Evolutionary conservation across 106 monocot genomes (phyloP), one percentile per base, ranked within the genome.

Genomic region (Xerophyta viscosa): DNA sequence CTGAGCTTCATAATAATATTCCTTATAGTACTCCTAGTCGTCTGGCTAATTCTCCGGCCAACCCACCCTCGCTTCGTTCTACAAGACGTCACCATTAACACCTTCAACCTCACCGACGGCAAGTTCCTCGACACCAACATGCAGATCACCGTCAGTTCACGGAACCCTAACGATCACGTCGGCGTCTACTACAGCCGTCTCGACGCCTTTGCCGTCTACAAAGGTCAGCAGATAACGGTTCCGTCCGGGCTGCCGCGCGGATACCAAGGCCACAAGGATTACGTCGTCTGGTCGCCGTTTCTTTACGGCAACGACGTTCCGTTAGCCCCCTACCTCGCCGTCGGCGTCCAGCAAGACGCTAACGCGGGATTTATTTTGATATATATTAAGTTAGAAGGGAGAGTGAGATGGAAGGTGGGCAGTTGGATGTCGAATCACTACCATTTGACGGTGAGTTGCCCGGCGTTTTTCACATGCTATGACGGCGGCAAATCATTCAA

Each of bases 371-470:
- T 50, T 46, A 0, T 79, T 0, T 24, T 79, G 28, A 10, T 85
- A 23, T 41, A 72, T 20, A 48, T 85, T 1, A 79, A 46, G 60
- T 19, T 85, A 20, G 48, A 61, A 3, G 84, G 84, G 6, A 25
- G 25, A 24, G 24, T 85, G 48, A 20, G 79, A 36, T 85, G 84
- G 84, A 85, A 76, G 54, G 84, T 85, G 9, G 84, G 84, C 5
- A 63, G 50, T 36, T 85, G 79, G 79, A 57, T 63, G 24, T 85
- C 84, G 36, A 75, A 60, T 17, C 47, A 31, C 52, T 76, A 79
- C 48, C 68, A 75, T 23, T 36, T 85, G 27, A 27, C 46, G 1
- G 82, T 72, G 1, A 58, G 24, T 12, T 78, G 77, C 46, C 66
- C 65, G 14, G 77, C 74, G 1, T 66, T 70, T 30, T 4, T 80